Conservation (phyloP, 352 stramenopile species). For the Pythium sukuiense region DNA sequence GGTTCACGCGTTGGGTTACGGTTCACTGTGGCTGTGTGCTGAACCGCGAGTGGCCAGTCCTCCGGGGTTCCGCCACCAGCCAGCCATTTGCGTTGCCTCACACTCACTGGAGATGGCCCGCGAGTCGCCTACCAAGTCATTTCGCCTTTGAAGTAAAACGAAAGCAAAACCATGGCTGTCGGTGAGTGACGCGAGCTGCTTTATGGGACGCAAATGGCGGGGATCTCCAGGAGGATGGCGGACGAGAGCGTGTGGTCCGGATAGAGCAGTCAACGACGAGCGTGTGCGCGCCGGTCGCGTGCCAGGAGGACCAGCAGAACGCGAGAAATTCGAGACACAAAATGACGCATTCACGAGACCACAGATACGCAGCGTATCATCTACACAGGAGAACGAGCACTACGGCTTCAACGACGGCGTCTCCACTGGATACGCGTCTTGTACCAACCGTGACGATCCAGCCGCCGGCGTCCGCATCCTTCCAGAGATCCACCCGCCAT, state of each 20-base stretch:
- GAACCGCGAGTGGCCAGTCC: constrained; percentile 21
- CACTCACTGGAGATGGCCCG: constrained; percentile 17
- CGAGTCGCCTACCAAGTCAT: constrained; percentile 43
- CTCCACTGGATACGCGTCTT: background rate
- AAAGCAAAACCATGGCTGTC: constrained; percentile 89
- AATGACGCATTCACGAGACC: background rate
- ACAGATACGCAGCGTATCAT: background rate
- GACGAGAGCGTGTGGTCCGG: background rate
- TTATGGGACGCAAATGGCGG: background rate
- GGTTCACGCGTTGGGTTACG: constrained; percentile 7
- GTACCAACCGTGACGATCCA: background rate
- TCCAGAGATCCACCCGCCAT: background rate
- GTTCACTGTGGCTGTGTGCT: background rate
- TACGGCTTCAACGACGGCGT: background rate
- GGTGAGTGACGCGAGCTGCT: constrained; percentile 43
- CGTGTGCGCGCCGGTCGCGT: too few species aligned
- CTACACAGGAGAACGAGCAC: background rate
- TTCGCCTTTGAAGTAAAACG: constrained; percentile 86
- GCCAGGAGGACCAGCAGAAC: background rate
- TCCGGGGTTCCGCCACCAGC: constrained; percentile 30
- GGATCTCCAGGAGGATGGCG: background rate
- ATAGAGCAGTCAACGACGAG: background rate
- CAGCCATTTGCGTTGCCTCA: constrained; percentile 51
- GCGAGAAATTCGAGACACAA: background rate
- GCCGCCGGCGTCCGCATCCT: background rate